Evolutionary conservation across 164 flowering plant species (phyloP).

Genomic region (Chimonanthus praecox): DNA sequence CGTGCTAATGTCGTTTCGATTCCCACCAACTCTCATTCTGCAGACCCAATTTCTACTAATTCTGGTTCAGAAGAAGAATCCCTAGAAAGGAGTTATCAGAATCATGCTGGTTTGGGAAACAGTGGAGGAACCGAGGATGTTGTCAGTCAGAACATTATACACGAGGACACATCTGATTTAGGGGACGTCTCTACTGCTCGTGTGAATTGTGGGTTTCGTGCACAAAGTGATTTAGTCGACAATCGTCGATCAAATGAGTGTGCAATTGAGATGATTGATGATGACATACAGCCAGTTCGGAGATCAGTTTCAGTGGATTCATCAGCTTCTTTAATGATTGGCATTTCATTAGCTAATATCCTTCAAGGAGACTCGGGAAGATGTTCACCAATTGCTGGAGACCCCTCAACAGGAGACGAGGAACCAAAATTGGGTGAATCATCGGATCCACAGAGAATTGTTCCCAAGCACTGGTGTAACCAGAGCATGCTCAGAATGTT

Average conservation of each 20-base stretch:
- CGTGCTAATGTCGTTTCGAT: conserved; percentile 37
- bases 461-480: conserved; percentile 14
- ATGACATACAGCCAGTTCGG: conserved; percentile 26
- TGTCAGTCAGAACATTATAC: conserved; percentile 1
- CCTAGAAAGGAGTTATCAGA: conserved; percentile 19
- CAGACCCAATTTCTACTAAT: conserved; percentile 4
- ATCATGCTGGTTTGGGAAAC: conserved; percentile 11
- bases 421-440: conserved; percentile 5
- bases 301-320: conserved; percentile 59
- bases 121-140: background rate
- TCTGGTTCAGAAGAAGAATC: conserved; percentile 7
- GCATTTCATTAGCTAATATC: conserved; percentile 16
- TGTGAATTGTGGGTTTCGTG: conserved; percentile 13
- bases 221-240: conserved; percentile 29
- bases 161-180: conserved; percentile 16
- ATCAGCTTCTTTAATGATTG: conserved; percentile 23
- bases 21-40: background rate
- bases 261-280: conserved; percentile 10
- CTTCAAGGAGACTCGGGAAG: conserved; percentile 14
- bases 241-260: conserved; percentile 11
- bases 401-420: background rate
- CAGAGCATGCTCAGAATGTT: conserved; percentile 24
- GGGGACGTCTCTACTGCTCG: background rate
- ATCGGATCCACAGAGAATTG: conserved; percentile 1
- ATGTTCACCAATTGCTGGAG: conserved; percentile 7